A percentile compares a stretch with the other conserved stretches of the same genome.
Evolutionary conservation across 2,329 filamentous ascomycete genomes (phyloP).

Genomic region (Rutstroemia sp.): DNA sequence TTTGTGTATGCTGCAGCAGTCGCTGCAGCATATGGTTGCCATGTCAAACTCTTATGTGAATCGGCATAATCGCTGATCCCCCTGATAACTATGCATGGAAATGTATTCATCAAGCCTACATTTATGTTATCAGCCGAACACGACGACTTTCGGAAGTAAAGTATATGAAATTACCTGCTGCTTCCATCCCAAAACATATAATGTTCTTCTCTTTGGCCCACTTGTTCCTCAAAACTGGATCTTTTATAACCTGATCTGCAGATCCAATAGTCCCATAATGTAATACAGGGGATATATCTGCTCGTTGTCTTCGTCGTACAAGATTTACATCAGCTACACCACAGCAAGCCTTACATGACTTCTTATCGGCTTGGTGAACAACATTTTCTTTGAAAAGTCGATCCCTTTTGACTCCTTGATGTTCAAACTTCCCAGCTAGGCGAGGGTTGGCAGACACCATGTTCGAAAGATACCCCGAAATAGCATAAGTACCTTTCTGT

Average conservation of each 20-base stretch:
- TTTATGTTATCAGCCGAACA: not conserved
- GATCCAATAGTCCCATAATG: slow-evolving; percentile 8
- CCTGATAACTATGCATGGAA: slow-evolving; percentile 12
- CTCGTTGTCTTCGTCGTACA: not conserved
- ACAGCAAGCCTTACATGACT: not conserved
- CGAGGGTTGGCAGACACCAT: not conserved
- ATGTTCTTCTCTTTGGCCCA: not conserved
- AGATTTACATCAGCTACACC: not conserved
- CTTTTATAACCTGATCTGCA: slow-evolving; percentile 10
- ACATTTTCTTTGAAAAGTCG: slow-evolving; percentile 22
- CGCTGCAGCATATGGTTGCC: slow-evolving; percentile 12
- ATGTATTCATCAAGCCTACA: slow-evolving; percentile 10
- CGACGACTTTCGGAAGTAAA: not conserved
- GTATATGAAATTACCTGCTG: slow-evolving; percentile 3
- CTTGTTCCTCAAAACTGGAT: not conserved
- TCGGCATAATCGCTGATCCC: slow-evolving; percentile 15
- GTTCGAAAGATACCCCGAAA: not conserved
- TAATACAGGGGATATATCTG: slow-evolving; percentile 31
- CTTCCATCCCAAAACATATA: slow-evolving; percentile 11
- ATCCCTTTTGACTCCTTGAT: slow-evolving; percentile 20
- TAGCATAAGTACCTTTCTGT: not conserved
- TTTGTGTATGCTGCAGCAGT: slow-evolving; percentile 12
- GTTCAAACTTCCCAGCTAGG: not conserved
- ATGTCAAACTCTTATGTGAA: slow-evolving; percentile 12
- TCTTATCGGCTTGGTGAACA: slow-evolving; percentile 12